Conservation (phyloP, 2,329 filamentous ascomycete genomes). For the Emmonsiellopsis sp. region DNA sequence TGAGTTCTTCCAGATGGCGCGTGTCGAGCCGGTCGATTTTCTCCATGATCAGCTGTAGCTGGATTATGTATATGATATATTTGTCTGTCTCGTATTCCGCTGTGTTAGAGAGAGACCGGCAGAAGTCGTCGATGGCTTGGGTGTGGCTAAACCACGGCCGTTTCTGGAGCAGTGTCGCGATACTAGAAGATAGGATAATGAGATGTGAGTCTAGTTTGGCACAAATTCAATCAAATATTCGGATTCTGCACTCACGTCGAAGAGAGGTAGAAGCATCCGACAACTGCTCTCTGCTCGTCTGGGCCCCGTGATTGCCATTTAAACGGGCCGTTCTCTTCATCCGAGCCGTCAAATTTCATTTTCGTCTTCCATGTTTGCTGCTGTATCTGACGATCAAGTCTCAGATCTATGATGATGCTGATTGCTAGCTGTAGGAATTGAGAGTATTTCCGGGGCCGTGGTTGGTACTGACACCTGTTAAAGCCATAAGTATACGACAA, state of each 20-base stretch:
- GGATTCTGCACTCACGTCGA: conserved; percentile 25
- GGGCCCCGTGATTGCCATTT: conserved; percentile 16
- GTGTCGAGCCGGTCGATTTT: conserved; percentile 23
- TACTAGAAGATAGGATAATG: conserved; percentile 13
- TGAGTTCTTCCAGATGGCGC: conserved; percentile 10
- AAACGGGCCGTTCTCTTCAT: conserved; percentile 5
- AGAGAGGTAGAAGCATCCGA: conserved; percentile 36
- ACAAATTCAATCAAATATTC: background rate
- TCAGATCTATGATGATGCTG: conserved; percentile 26
- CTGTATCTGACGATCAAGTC: conserved; percentile 17
- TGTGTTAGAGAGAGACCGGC: conserved; percentile 22
- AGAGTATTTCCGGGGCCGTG: conserved; percentile 21
- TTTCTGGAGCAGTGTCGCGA: conserved; percentile 29
- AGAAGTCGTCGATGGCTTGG: conserved; percentile 28
- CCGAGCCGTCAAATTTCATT: conserved; percentile 20
- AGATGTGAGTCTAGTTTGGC: background rate
- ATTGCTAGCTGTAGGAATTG: conserved; percentile 30
- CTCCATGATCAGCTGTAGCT: conserved; percentile 30
- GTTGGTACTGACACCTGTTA: conserved; percentile 24
- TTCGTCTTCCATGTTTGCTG: conserved; percentile 21
- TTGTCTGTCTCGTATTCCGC: conserved; percentile 25
- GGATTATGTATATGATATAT: conserved; percentile 27
- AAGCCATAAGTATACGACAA: background rate
- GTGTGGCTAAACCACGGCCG: conserved; percentile 26
- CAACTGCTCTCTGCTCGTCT: conserved; percentile 37